Percentiles rank a stretch among this genome's conserved stretches.
phyloP scores from a whole-genome alignment of 2,329 filamentous ascomycete genomes.

The Scopulariopsis brevicaulis region DNA sequence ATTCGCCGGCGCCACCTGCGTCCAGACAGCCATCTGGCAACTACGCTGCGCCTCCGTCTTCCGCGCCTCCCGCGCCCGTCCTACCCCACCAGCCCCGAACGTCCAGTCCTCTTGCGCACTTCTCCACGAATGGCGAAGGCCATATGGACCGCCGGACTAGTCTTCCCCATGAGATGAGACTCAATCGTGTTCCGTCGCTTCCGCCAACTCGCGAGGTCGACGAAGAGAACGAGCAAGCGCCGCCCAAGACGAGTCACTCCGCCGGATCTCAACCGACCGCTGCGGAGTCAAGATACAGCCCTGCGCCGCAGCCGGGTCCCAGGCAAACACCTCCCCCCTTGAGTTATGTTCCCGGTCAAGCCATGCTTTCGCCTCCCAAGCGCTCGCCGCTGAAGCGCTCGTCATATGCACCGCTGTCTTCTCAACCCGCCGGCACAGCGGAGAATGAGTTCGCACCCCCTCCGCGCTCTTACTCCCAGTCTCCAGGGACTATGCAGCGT shows the following conservation, averaged over 20 bases:
- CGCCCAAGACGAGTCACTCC: not conserved
- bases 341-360: conserved; percentile 17
- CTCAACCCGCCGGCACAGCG: conserved; percentile 12
- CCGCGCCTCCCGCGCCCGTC: conserved; percentile 28
- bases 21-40: conserved; percentile 31
- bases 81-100: conserved; percentile 51
- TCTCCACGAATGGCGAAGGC: conserved; percentile 29
- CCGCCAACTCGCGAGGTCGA: conserved; percentile 52
- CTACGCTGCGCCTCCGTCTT: conserved; percentile 15
- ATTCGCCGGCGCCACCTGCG: conserved; percentile 34
- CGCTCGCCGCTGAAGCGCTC: conserved; percentile 37
- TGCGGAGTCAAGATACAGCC: conserved; percentile 25
- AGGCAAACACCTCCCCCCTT: conserved; percentile 36
- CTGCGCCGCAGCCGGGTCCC: conserved; percentile 14
- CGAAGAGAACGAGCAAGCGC: conserved; percentile 35
- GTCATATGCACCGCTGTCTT: conserved; percentile 21
- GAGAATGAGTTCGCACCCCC: conserved; percentile 39
- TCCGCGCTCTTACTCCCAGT: conserved; percentile 50
- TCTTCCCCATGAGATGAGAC: conserved; percentile 41
- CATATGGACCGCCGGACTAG: conserved; percentile 35
- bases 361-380: conserved; percentile 45
- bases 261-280: conserved; percentile 7
- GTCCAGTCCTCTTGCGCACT: conserved; percentile 55
- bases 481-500: conserved; percentile 37
- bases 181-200: conserved; percentile 44